These are phyloP conservation scores for Cytospora paraplurivora DNA, from an alignment of 2,329 filamentous ascomycete species.

Conservation along the genomic window DNA sequence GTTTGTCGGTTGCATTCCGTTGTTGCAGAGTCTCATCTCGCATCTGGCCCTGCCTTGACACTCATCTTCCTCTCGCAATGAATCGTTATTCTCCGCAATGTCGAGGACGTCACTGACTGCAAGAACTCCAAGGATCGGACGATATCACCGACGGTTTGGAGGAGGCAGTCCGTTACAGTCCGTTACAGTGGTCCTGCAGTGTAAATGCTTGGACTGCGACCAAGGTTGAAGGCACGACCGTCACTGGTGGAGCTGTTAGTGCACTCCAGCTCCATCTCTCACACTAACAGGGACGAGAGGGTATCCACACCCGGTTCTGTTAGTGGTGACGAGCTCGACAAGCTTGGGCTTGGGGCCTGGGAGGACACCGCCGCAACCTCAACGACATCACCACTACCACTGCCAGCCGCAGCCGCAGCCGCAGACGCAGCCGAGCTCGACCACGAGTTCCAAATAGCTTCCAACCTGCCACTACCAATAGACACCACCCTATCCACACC, in stretches of 20 bases:
- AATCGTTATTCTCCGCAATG: not conserved
- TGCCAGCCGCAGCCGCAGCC: constrained; percentile 19
- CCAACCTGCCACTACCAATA: constrained; percentile 44
- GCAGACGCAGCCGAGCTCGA: constrained; percentile 28
- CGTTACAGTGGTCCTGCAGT: not conserved
- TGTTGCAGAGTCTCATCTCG: no score
- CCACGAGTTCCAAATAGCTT: constrained; percentile 39
- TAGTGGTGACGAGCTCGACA: constrained; percentile 18
- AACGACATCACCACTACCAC: constrained; percentile 36
- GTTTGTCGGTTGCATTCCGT: no score
- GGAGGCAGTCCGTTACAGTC: constrained; percentile 7
- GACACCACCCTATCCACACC: constrained; percentile 44
- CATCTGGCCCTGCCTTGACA: no score
- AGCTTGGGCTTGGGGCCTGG: not conserved
- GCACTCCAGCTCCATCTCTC: constrained; percentile 33
- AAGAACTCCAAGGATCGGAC: no score
- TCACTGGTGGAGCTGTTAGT: constrained; percentile 56
- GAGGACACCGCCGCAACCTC: constrained; percentile 13
- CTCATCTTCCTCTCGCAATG: no score
- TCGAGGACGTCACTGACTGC: no score
- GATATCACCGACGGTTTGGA: not conserved
- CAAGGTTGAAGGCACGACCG: constrained; percentile 53
- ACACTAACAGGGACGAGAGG: constrained; percentile 31
- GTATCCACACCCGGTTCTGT: constrained; percentile 16
- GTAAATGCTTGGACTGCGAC: constrained; percentile 54